These are phyloP conservation scores for Populus hybrid DNA, from an alignment of 441 rosid species.

Conservation along the genomic window DNA sequence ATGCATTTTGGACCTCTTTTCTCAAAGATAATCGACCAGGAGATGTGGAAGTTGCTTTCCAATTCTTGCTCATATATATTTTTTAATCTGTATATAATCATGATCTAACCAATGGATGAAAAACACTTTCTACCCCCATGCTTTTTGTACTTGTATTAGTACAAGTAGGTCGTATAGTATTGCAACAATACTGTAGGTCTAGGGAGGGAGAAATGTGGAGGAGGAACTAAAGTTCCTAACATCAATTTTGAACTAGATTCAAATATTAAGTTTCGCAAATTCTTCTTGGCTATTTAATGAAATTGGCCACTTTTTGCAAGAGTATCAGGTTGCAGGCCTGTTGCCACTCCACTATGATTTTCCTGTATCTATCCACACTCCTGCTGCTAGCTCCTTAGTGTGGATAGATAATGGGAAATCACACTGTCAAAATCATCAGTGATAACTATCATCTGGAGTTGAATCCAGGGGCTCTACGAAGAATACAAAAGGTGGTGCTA, in stretches of 20 bases:
- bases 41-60: conserved; percentile 81
- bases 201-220: not conserved
- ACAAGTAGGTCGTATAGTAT: not conserved
- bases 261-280: not conserved
- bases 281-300: not conserved
- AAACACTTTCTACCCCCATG: too few relatives aligned
- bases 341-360: too few relatives aligned
- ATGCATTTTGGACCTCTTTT: conserved; percentile 77
- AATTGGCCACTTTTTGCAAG: not conserved
- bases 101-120: too few relatives aligned
- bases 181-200: not conserved
- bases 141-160: too few relatives aligned
- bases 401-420: too few relatives aligned
- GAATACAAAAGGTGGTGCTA: too few relatives aligned
- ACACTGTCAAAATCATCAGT: too few relatives aligned
- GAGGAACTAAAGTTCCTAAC: not conserved
- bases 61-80: not conserved
- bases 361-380: too few relatives aligned
- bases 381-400: too few relatives aligned
- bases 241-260: not conserved
- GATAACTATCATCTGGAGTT: too few relatives aligned
- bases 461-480: too few relatives aligned
- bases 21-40: conserved; percentile 67
- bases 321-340: not conserved
- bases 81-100: too few relatives aligned